Base-by-base conservation (phyloP, 2,329 filamentous ascomycete genomes). In the Aspergillus uvarum region DNA sequence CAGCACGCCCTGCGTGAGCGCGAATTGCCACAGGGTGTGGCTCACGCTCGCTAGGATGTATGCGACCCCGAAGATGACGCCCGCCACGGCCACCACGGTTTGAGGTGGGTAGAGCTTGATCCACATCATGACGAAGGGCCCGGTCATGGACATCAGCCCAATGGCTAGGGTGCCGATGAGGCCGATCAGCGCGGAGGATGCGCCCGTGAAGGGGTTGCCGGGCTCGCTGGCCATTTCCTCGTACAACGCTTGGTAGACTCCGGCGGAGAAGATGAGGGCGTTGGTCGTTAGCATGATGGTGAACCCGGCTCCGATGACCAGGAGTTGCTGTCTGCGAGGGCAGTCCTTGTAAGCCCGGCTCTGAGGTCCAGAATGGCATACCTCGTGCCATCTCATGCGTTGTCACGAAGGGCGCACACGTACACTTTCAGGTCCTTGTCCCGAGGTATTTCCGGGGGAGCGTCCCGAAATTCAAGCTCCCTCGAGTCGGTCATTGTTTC, bases 161-260 rank as follows among this genome's bases (percentile, higher is more conserved):
- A 76, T 71, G 3, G 73, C 63, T 0, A 78, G 52, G 0, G 73
- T 77, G 22, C 75, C 76, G 35, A 78, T 77, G 10, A 79, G 66
- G 59, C 73, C 74, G 47, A 79, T 77, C n/a, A 70, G 59, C 5
- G 75, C 76, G 1, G 76, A 66, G 0, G 68, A 71, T 6, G 70
- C 69, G 16, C 70, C 69, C 1, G 68, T 69, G 59, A 79, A 80
- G 2, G 76, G 75, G 0, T 67, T 73, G 21, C 56, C 48, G 19
- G 62, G 47, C 22, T 67, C 56, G 32, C 57, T 58, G 22, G 68
- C 61, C 68, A 77, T 69, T 29, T 71, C 66, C 61, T 77, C 73
- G 54, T 79, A 79, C 7, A 77, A 71, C 3, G 71, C 75, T 65
- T 79, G 75, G 54, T 77, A 79, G 32, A 79, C 73, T 12, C 77